Percentiles rank a stretch among this genome's conserved stretches.
These are phyloP conservation scores for Ogataea allantospora DNA, from an alignment of 805 yeast species.

Conservation along the genomic window DNA sequence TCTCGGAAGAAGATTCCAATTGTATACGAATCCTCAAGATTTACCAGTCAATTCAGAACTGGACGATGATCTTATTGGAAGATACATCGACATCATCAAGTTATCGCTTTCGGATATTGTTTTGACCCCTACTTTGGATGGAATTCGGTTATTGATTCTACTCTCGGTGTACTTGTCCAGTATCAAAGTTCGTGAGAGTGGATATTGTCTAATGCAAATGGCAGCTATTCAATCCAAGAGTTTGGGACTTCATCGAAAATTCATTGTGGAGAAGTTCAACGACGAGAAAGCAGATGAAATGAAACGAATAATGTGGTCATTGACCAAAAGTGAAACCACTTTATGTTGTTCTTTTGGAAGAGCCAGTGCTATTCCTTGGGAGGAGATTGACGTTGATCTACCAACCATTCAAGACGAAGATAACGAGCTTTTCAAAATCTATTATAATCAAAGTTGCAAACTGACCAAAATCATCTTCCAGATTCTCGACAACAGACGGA, in stretches of 20 bases:
- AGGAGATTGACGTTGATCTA: conserved; percentile 43
- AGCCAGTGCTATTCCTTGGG: conserved; percentile 43
- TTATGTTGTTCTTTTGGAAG: conserved; percentile 46
- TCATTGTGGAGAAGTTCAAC: conserved; percentile 36
- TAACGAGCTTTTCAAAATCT: conserved; percentile 33
- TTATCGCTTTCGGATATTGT: conserved; percentile 43
- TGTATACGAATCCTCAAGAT: conserved; percentile 27
- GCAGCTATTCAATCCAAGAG: conserved; percentile 48
- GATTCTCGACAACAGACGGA: conserved; percentile 40
- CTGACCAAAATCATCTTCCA: conserved; percentile 39
- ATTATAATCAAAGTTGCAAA: conserved; percentile 35
- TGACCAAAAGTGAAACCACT: conserved; percentile 41
- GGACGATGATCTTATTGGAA: conserved; percentile 29
- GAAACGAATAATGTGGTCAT: conserved; percentile 44
- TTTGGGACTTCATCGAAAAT: conserved; percentile 46
- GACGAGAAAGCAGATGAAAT: conserved; percentile 38
- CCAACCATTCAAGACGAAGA: conserved; percentile 33
- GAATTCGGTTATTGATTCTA: conserved; percentile 42
- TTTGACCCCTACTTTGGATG: conserved; percentile 43
- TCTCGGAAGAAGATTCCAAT: conserved; percentile 36
- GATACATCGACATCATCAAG: conserved; percentile 41
- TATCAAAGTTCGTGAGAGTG: conserved; percentile 45
- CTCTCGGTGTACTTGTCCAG: conserved; percentile 44
- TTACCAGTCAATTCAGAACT: conserved; percentile 24
- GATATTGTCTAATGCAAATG: conserved; percentile 45